Conservation (phyloP, 805 yeast genomes). For the Spencermartinsiella europaea region DNA sequence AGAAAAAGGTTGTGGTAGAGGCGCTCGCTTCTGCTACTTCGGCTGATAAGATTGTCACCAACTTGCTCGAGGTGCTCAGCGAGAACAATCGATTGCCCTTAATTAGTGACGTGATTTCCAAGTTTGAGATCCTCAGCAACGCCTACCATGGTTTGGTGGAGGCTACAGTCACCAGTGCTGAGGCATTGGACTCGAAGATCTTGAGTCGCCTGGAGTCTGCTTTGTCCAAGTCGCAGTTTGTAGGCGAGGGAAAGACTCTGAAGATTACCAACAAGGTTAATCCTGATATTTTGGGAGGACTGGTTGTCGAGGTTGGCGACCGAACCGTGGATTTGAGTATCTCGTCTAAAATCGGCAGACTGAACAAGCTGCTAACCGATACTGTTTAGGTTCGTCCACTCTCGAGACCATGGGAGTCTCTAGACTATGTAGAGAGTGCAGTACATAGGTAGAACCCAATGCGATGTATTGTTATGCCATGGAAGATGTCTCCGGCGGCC, state of each 20-base stretch:
- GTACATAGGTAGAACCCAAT: too few species aligned
- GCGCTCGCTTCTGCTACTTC: conserved; percentile 45
- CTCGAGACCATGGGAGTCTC: too few species aligned
- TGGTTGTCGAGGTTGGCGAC: conserved; percentile 93
- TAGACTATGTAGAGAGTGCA: too few species aligned
- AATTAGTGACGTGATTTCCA: conserved; percentile 57
- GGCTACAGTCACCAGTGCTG: conserved; percentile 86
- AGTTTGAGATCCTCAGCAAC: conserved; percentile 73
- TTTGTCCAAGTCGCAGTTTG: conserved; percentile 69
- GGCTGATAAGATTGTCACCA: conserved; percentile 66
- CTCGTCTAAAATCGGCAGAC: conserved; percentile 75
- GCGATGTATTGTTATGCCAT: too few species aligned
- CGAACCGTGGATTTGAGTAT: conserved; percentile 92
- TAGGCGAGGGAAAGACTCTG: conserved; percentile 81
- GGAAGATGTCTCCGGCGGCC: too few species aligned
- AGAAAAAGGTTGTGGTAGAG: conserved; percentile 66
- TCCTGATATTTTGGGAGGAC: conserved; percentile 92
- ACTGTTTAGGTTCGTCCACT: conserved; percentile 49
- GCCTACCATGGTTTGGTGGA: conserved; percentile 90
- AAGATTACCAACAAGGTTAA: conserved; percentile 76
- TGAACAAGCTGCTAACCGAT: conserved; percentile 84
- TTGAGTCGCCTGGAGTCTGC: conserved; percentile 75
- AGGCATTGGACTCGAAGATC: conserved; percentile 72
- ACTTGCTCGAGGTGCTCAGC: conserved; percentile 79
- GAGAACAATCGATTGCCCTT: conserved; percentile 89